Evolutionary conservation across 2,329 filamentous ascomycete species (phyloP), one percentile per base, ranked within the genome.

Genomic region (Colletotrichum brevisporum): DNA sequence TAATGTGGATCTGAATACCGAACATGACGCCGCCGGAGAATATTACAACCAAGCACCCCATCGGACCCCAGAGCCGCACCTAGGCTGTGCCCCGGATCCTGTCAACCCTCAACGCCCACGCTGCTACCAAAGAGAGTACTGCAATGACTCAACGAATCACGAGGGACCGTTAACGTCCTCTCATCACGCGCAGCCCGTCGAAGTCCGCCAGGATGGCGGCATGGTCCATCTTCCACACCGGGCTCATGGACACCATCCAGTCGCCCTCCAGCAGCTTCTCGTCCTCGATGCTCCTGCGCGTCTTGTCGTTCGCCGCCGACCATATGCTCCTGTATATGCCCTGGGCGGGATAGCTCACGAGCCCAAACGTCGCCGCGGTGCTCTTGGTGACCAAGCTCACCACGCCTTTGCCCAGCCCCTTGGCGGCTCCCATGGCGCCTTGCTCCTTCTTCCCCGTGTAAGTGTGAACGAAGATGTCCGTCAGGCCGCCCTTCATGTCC

Each of bases 311-410:
- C 15, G 62, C 47, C 9, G 66, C 53, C 16, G 66, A 51, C 53
- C 69, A 62, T 5, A 71, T 70, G 6, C 69, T 66, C 12, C 62
- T 53, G 56, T 70, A 71, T 2, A 68, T 50, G 5, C 71, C 70
- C 55, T 72, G 71, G 2, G 68, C 70, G 5, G 71, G 71, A 31
- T 72, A 73, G 3, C 52, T 65, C 39, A 71, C 67, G 16, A 71
- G 54, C 1, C 71, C 71, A 3, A 67, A 51, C 18, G 56, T 64
- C 13, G 71, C 70, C 9, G 71, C 59, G 18, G 67, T 67, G 21
- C 66, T 73, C 61, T 72, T 72, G 21, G 67, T 65, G 0, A 67
- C 57, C 31, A 72, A 43, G 39, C 64, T 70, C 26, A 67, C 71
- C 21, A 71, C 60, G 1, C 67, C 70, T 45, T 68, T 71, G 8